Evolutionary conservation across 371 early-diverging fungal species (phyloP).

Genomic region (Circinella minor): DNA sequence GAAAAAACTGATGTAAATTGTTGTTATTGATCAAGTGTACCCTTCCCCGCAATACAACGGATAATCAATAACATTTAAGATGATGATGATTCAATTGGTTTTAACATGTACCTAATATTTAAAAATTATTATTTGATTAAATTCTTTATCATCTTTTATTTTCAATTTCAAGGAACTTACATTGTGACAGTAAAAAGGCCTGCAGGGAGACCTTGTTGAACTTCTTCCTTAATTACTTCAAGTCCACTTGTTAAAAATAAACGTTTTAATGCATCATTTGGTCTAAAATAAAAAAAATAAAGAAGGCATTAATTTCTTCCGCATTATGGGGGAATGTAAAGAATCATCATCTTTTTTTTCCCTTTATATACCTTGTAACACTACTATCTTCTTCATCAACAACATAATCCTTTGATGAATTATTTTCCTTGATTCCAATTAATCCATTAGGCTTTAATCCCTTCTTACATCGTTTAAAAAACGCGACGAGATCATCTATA

Average conservation of each 20-base stretch:
- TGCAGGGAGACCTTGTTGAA: conserved; percentile 83
- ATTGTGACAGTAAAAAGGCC: conserved; percentile 86
- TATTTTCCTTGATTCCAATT: conserved; percentile 93
- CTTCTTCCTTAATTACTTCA: conserved; percentile 67
- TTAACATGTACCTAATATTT: conserved; percentile 24
- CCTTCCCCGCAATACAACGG: no score
- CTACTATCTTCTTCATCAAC: conserved; percentile 88
- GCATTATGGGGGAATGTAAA: no score
- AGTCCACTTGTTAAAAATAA: conserved; percentile 79
- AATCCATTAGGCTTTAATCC: conserved; percentile 79
- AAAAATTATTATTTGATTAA: no score
- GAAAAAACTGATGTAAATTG: no score
- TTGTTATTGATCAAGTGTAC: no score
- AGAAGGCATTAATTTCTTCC: neutral
- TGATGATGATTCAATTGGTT: conserved; percentile 11
- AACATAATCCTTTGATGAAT: conserved; percentile 64
- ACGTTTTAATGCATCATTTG: conserved; percentile 67
- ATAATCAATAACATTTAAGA: neutral
- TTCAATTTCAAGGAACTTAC: conserved; percentile 55
- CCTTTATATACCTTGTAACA: conserved; percentile 66
- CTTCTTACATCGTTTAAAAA: conserved; percentile 79
- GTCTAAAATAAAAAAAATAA: conserved; percentile 34
- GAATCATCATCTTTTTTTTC: conserved; percentile 2
- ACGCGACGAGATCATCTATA: conserved; percentile 80
- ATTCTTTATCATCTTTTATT: neutral